These are phyloP conservation scores for Rosa persica DNA, from an alignment of 306 rosid species.

Conservation along the genomic window DNA sequence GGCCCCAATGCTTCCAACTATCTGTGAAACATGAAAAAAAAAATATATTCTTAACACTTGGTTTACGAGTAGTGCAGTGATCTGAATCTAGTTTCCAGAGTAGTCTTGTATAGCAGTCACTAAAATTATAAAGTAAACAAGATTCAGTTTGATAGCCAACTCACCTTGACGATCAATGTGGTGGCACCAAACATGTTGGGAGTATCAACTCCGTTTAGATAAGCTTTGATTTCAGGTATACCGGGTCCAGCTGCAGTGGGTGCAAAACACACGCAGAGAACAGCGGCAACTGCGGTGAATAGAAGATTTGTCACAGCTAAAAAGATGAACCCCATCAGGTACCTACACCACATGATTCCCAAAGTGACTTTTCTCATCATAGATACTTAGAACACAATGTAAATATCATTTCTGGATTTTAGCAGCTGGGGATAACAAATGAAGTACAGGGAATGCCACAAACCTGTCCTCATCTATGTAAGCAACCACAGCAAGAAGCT, in stretches of 20 bases:
- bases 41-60: neutral
- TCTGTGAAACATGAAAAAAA: conserved; percentile 41
- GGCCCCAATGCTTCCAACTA: conserved; percentile 91
- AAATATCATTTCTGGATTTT: neutral
- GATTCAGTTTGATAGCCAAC: conserved; percentile 14
- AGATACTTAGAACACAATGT: neutral
- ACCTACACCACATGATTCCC: conserved; percentile 44
- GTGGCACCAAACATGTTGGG: conserved; percentile 84
- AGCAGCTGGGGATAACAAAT: neutral
- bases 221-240: conserved; percentile 94
- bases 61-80: neutral
- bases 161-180: conserved; percentile 73
- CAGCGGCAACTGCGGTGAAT: conserved; percentile 56
- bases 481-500: conserved; percentile 57
- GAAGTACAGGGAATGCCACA: neutral
- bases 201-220: conserved; percentile 88
- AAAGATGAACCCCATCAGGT: conserved; percentile 55
- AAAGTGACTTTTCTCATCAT: neutral
- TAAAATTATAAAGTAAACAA: neutral
- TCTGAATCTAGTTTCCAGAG: neutral
- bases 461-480: conserved; percentile 59
- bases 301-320: conserved; percentile 55
- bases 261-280: conserved; percentile 80
- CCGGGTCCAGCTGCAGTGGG: conserved; percentile 97
- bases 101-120: neutral